phyloP scores from a whole-genome alignment of 148 eudicot species.

The Vaccinium macrocarpon region DNA sequence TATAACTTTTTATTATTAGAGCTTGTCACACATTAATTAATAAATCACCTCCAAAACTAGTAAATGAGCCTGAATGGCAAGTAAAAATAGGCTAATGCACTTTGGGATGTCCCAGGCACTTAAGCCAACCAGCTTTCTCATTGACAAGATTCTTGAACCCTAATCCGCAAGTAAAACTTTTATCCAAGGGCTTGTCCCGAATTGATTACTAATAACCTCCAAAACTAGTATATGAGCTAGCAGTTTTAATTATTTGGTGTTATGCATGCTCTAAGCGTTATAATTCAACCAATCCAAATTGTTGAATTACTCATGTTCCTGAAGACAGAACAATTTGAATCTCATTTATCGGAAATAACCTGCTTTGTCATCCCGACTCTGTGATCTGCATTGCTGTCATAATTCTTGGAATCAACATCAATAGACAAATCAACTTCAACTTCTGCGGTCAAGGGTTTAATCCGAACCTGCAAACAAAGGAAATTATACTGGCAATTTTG shows the following conservation, averaged over 20 bases:
- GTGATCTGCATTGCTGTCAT: slow-evolving; percentile 28
- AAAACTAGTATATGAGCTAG: background rate
- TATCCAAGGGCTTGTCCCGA: no score
- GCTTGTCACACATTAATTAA: no score
- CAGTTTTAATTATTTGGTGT: background rate
- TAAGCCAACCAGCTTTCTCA: no score
- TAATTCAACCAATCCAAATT: background rate
- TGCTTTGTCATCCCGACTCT: slow-evolving; percentile 41
- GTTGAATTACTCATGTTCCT: background rate
- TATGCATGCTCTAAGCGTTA: background rate
- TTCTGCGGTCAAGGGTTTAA: slow-evolving; percentile 53
- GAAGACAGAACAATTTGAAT: slow-evolving; percentile 1
- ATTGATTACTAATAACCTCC: no score
- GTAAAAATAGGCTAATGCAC: no score
- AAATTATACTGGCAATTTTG: background rate
- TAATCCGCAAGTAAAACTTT: no score
- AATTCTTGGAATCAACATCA: slow-evolving; percentile 54
- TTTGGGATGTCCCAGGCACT: no score
- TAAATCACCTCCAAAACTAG: no score
- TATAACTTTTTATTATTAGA: background rate
- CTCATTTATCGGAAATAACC: slow-evolving; percentile 35
- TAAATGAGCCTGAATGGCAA: no score
- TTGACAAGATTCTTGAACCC: no score
- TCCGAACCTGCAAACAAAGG: slow-evolving; percentile 53
- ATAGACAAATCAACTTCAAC: slow-evolving; percentile 72